Conservation (phyloP, 306 rosid genomes). For the Corylus heterophylla region DNA sequence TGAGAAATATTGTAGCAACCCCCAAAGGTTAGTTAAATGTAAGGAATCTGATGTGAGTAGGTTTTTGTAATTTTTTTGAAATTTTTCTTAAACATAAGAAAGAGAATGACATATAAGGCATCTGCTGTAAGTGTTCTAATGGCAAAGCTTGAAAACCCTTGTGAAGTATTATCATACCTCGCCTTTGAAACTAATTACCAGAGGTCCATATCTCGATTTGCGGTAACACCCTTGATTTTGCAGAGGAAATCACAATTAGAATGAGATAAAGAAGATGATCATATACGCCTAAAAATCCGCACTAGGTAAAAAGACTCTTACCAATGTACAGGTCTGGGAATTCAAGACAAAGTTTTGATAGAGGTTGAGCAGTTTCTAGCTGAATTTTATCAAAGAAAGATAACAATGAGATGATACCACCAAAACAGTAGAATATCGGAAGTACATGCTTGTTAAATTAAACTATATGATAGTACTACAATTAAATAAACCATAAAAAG, state of each 20-base stretch:
- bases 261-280: constrained; percentile 19
- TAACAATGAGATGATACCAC: not conserved
- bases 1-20: too few species aligned
- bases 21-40: too few species aligned
- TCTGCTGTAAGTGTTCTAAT: not conserved
- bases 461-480: constrained; percentile 6
- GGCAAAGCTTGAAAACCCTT: not conserved
- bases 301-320: constrained; percentile 37
- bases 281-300: constrained; percentile 12
- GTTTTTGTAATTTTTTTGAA: too few species aligned
- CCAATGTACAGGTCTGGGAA: constrained; percentile 85
- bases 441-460: constrained; percentile 4
- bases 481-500: not conserved
- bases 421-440: not conserved
- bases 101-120: too few species aligned
- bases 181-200: constrained; percentile 59
- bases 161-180: constrained; percentile 51
- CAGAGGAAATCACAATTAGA: constrained; percentile 24
- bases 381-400: constrained; percentile 39
- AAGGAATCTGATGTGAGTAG: too few species aligned
- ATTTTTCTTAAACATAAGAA: too few species aligned
- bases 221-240: constrained; percentile 73
- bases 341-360: constrained; percentile 78
- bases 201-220: constrained; percentile 54
- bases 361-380: constrained; percentile 81